phyloP scores from a whole-genome alignment of 2,329 filamentous ascomycete genomes.

The Fonsecaea erecta region DNA sequence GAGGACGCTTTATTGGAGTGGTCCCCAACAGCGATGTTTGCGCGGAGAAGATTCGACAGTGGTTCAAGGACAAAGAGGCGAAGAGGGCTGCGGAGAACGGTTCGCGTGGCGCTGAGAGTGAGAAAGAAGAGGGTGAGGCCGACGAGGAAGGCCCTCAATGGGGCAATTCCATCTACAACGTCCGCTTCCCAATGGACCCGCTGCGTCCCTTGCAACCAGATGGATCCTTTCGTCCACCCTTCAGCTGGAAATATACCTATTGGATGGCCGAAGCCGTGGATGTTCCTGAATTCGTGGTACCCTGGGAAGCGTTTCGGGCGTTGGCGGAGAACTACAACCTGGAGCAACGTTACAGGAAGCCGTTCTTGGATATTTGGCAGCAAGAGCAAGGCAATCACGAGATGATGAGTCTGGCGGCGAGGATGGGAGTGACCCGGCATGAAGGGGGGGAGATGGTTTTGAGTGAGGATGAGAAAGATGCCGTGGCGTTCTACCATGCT shows the following conservation, averaged over 20 bases:
- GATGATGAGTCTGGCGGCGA: constrained; percentile 82
- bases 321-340: constrained; percentile 96
- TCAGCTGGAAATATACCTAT: constrained; percentile 98
- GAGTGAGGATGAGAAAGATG: constrained; percentile 86
- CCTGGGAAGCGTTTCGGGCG: constrained; percentile 96
- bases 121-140: constrained; percentile 47
- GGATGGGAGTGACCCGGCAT: constrained; percentile 88
- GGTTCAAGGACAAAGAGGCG: constrained; percentile 65
- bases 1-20: constrained; percentile 89
- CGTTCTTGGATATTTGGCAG: constrained; percentile 89
- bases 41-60: constrained; percentile 74
- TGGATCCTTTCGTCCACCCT: constrained; percentile 90
- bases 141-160: constrained; percentile 74
- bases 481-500: constrained; percentile 82
- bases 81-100: constrained; percentile 42
- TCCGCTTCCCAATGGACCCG: constrained; percentile 71
- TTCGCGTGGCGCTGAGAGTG: not conserved
- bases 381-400: constrained; percentile 84
- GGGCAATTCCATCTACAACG: constrained; percentile 91
- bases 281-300: constrained; percentile 96
- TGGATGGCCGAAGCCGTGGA: constrained; percentile 95
- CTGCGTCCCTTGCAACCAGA: constrained; percentile 72
- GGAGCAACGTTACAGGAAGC: constrained; percentile 90
- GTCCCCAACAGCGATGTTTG: constrained; percentile 97
- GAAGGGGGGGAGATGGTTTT: constrained; percentile 70